phyloP scores from a whole-genome alignment of 2,329 filamentous ascomycete genomes.

The Penicillium sp. region DNA sequence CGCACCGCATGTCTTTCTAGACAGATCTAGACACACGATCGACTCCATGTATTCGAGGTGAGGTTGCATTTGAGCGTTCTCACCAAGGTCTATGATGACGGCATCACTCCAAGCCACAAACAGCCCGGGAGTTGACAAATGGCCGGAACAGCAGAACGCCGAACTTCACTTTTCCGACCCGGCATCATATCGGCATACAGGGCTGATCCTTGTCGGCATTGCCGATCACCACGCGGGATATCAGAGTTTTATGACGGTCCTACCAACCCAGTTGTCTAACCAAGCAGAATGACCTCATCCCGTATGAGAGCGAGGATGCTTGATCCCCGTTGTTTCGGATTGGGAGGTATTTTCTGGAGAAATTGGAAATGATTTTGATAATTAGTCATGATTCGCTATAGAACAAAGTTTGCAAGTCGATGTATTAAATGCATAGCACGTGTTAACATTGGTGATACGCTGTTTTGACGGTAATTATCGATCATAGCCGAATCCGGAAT shows the following conservation, averaged over 20 bases:
- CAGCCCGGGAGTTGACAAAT: neutral
- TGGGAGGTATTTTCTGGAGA: neutral
- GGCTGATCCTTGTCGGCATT: neutral
- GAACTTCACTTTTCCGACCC: neutral
- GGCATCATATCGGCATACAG: neutral
- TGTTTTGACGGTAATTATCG: neutral
- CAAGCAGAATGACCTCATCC: neutral
- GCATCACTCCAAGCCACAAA: neutral
- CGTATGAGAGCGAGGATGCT: neutral
- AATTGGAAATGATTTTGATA: neutral
- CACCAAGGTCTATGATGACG: conserved; percentile 2
- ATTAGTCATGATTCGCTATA: neutral
- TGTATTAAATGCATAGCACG: neutral
- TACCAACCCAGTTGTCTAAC: neutral
- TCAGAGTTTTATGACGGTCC: neutral
- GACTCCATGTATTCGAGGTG: neutral
- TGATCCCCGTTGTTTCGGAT: neutral
- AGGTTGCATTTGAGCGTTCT: conserved; percentile 5
- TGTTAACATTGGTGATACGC: neutral
- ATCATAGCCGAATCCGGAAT: neutral
- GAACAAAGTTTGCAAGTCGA: neutral
- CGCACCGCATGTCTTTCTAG: too few relatives aligned
- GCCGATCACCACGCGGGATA: neutral
- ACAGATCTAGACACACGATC: neutral
- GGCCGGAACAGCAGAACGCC: neutral